Evolutionary conservation across 75 land plant genomes (phyloP).

Genomic region (Cunninghamia lanceolata): DNA sequence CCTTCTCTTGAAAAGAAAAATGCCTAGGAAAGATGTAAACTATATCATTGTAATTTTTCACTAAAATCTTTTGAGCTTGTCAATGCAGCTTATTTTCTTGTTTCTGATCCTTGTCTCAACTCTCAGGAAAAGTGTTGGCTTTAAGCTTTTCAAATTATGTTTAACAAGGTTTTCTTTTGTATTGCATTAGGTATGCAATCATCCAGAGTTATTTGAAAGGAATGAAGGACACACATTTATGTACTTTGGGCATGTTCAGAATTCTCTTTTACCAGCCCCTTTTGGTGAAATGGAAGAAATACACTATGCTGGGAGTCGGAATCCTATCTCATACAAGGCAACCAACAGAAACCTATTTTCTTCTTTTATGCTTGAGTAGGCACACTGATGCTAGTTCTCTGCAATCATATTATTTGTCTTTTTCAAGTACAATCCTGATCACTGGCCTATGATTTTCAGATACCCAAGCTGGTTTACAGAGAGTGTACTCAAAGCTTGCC

Average conservation of each 20-base stretch:
- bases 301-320: constrained; percentile 70
- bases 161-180: not conserved
- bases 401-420: not conserved
- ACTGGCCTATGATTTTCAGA: constrained; percentile 30
- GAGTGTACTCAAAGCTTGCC: constrained; percentile 50
- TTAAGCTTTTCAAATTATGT: not conserved
- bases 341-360: constrained; percentile 9
- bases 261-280: constrained; percentile 77
- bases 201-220: constrained; percentile 98
- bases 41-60: not conserved
- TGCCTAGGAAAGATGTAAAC: not conserved
- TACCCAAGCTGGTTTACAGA: constrained; percentile 81
- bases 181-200: constrained; percentile 83
- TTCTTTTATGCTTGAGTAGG: constrained; percentile 9
- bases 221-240: constrained; percentile 89
- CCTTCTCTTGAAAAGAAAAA: not conserved
- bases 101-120: not conserved
- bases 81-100: not conserved
- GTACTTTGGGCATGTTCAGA: constrained; percentile 66
- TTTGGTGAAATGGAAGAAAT: constrained; percentile 89
- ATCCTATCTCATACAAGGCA: constrained; percentile 83
- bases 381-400: not conserved
- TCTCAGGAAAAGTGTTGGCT: not conserved
- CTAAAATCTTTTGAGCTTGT: not conserved
- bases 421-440: constrained; percentile 7